A percentile compares a stretch with the other conserved stretches of the same genome.
These are phyloP conservation scores for Alternaria gaisen DNA, from an alignment of 2,329 filamentous ascomycete genomes.

Conservation along the genomic window DNA sequence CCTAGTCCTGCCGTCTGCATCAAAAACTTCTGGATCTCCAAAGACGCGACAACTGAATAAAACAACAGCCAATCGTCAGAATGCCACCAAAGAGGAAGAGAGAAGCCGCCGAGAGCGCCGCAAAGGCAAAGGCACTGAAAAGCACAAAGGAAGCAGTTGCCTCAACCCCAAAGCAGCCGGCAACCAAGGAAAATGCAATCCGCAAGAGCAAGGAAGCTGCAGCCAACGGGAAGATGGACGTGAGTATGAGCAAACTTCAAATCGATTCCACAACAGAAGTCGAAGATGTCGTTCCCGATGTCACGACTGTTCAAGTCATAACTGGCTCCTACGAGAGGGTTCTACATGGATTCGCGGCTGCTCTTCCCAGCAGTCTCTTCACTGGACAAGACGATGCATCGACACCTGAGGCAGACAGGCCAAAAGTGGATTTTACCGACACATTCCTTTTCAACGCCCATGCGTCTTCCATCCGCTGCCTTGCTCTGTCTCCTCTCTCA, in stretches of 20 bases:
- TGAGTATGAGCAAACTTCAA: conserved; percentile 29
- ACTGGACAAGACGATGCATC: conserved; percentile 37
- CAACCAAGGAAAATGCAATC: conserved; percentile 22
- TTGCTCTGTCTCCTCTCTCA: conserved; percentile 79
- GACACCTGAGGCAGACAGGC: conserved; percentile 29
- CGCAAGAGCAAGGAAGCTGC: conserved; percentile 29
- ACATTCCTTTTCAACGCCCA: conserved; percentile 97
- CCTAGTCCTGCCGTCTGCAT: conserved; percentile 32
- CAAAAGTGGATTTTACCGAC: conserved; percentile 76
- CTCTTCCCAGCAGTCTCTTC: conserved; percentile 59
- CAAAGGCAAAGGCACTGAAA: conserved; percentile 35
- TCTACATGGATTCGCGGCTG: conserved; percentile 88
- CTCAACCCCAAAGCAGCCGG: conserved; percentile 28
- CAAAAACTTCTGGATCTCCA: conserved; percentile 31
- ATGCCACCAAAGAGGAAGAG: conserved; percentile 51
- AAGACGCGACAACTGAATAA: conserved; percentile 10
- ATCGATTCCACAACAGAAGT: conserved; percentile 15
- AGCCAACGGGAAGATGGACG: conserved; percentile 27
- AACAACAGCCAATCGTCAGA: conserved; percentile 15
- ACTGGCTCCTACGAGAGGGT: conserved; percentile 94
- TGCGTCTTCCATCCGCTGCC: conserved; percentile 84
- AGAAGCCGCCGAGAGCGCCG: conserved; percentile 31
- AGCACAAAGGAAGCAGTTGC: conserved; percentile 36
- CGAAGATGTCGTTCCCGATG: conserved; percentile 14
- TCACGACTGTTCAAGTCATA: conserved; percentile 78